Evolutionary conservation across 768 basidiomycete genomes (phyloP), one percentile per base, ranked within the genome.

Genomic region (Mycena floridula): DNA sequence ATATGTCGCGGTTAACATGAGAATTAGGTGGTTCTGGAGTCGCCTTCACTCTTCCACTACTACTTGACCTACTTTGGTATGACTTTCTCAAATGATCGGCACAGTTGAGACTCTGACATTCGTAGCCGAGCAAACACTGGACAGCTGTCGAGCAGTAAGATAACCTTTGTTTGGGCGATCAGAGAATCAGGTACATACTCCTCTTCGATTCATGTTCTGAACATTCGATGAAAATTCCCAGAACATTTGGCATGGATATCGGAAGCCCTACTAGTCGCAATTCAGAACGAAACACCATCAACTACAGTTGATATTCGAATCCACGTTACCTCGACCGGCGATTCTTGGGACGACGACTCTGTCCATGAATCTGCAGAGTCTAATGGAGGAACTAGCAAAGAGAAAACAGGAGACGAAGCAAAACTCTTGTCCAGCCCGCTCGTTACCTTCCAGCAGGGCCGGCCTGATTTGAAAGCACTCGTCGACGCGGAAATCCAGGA

Each of bases 11-110:
- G n/a, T 45, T 35, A n/a, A 8, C 30, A 5, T 30, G 25, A 26
- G 18, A 11, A n/a, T n/a, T 36, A 61, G 61, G 78, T 26, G 77
- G 77, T 0, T 72, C 76, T 1, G 76, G 77, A 2, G 56, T 77
- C 12, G 64, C 77, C 3, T 73, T 68, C 45, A 70, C 69, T 1
- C 55, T 76, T 5, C 67, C 77, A 0, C 57, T 74, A 12, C 60
- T 77, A 20, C 56, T 73, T 0, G 64, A 67, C 39, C 45, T 68
- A n/a, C 56, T 77, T 7, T 60, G 63, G 75, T 75, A 49, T 48
- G 67, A 52, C 22, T 7, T 18, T 27, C 12, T 13, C 7, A 21
- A 28, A 7, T 32, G 28, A 9, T 9, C 28, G 28, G 11, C 28
- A 9, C 28, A 32, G n/a, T n/a, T 32, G 9, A 32, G 28, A 32